phyloP scores from a whole-genome alignment of 2,329 filamentous ascomycete species.

The Pseudocercospora musae region DNA sequence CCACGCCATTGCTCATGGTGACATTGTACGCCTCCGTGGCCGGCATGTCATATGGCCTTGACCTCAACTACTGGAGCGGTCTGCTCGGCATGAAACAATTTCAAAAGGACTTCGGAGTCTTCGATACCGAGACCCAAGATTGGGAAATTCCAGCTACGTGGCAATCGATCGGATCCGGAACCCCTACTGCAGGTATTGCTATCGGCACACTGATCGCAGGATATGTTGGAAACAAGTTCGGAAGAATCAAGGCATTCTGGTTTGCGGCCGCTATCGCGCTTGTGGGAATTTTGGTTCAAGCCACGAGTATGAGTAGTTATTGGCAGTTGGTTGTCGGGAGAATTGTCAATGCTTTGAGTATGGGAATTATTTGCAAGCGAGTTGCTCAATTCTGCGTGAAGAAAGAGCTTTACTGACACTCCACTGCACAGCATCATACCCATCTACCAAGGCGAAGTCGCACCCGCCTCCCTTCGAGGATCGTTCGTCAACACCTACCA shows the following conservation, averaged over 20 bases:
- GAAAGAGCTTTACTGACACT: not conserved
- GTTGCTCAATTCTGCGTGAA: not conserved
- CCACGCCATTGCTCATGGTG: slow-evolving; percentile 3
- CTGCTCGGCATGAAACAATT: slow-evolving; percentile 16
- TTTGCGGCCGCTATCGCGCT: slow-evolving; percentile 9
- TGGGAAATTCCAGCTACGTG: slow-evolving; percentile 8
- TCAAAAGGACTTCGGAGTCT: slow-evolving; percentile 12
- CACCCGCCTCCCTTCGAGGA: slow-evolving; percentile 8
- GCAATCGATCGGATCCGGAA: slow-evolving; percentile 10
- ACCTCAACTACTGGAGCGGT: slow-evolving; percentile 15
- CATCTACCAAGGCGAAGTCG: slow-evolving; percentile 13
- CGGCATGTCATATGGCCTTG: slow-evolving; percentile 16
- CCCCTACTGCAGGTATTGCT: slow-evolving; percentile 7
- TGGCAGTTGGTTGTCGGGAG: slow-evolving; percentile 13
- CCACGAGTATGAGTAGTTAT: slow-evolving; percentile 6
- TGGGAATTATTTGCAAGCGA: slow-evolving; percentile 16
- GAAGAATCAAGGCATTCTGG: slow-evolving; percentile 8
- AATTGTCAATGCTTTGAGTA: slow-evolving; percentile 15
- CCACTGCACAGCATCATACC: slow-evolving; percentile 7
- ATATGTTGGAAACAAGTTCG: slow-evolving; percentile 5
- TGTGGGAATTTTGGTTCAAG: slow-evolving; percentile 11
- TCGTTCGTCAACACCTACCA: slow-evolving; percentile 15
- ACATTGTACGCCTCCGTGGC: slow-evolving; percentile 13
- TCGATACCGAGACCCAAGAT: not conserved
- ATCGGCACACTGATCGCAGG: slow-evolving; percentile 6